phyloP scores from a whole-genome alignment of 2,329 filamentous ascomycete genomes.

The Nannizziopsis arthrosporioides region DNA sequence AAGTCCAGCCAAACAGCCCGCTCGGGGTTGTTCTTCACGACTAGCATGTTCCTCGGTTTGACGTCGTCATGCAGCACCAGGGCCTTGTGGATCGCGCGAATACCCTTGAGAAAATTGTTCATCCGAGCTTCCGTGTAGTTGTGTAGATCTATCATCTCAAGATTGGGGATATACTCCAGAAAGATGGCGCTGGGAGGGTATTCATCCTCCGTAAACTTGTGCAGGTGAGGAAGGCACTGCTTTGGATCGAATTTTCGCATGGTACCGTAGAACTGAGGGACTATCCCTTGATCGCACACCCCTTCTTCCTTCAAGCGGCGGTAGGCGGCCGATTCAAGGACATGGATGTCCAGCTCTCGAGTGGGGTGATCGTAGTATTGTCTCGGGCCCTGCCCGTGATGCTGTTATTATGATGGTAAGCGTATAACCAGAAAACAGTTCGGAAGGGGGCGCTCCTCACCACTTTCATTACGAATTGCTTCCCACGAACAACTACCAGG shows the following conservation, averaged over 20 bases:
- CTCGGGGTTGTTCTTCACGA: constrained; percentile 14
- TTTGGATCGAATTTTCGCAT: constrained; percentile 11
- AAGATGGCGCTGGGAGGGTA: constrained; percentile 18
- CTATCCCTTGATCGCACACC: constrained; percentile 9
- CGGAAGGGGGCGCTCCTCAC: constrained; percentile 11
- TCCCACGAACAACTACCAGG: constrained; percentile 11
- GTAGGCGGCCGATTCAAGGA: constrained; percentile 12
- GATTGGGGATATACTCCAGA: constrained; percentile 19
- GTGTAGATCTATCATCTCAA: constrained; percentile 17
- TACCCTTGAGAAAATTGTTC: constrained; percentile 15
- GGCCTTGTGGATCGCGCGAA: constrained; percentile 18
- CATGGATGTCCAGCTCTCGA: constrained; percentile 5
- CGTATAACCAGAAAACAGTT: background rate
- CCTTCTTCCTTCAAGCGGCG: constrained; percentile 9
- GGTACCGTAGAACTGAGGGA: constrained; percentile 11
- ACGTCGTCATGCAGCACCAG: constrained; percentile 18
- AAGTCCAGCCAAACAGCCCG: constrained; percentile 20
- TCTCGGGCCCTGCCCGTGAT: constrained; percentile 5
- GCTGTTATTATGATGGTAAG: constrained; percentile 1
- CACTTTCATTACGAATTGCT: constrained; percentile 18
- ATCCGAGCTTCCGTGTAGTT: constrained; percentile 18
- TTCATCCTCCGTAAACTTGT: constrained; percentile 14
- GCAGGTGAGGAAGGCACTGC: constrained; percentile 7
- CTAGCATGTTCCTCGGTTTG: constrained; percentile 20
- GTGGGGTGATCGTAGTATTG: background rate